A percentile compares a stretch with the other conserved stretches of the same genome.
Evolutionary conservation across 106 monocot species (phyloP).

Genomic region (Vanilla planifolia): DNA sequence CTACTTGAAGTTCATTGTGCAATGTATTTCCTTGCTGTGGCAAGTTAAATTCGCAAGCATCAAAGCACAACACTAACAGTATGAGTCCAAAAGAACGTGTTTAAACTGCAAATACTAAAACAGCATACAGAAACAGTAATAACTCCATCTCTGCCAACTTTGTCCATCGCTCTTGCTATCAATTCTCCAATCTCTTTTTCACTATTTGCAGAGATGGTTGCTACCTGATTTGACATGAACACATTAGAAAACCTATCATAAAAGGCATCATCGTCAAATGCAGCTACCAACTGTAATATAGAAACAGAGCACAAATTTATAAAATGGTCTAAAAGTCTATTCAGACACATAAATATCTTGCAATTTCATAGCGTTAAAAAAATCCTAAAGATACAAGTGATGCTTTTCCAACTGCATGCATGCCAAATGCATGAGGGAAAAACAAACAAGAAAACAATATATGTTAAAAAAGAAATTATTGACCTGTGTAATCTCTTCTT

Average conservation of each 20-base stretch:
- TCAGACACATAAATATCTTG: not conserved
- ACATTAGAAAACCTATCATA: not conserved
- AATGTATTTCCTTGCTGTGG: slow-evolving; percentile 90
- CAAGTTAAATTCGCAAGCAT: not conserved
- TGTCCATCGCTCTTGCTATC: slow-evolving; percentile 81
- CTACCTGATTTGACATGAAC: slow-evolving; percentile 39
- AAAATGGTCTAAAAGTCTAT: not conserved
- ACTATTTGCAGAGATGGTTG: slow-evolving; percentile 86
- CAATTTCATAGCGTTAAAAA: no score
- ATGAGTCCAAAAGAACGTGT: not conserved
- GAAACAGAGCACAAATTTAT: not conserved
- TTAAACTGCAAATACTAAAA: not conserved
- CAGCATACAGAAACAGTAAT: slow-evolving; percentile 58
- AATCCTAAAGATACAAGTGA: no score
- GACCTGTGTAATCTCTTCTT: slow-evolving; percentile 85
- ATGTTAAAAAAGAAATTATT: no score
- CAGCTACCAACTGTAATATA: no score
- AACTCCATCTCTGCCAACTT: slow-evolving; percentile 80
- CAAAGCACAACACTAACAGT: not conserved
- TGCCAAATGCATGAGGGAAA: no score
- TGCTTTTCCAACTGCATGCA: not conserved
- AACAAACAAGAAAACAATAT: not conserved
- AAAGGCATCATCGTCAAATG: no score
- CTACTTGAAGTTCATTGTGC: slow-evolving; percentile 73
- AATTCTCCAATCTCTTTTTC: slow-evolving; percentile 79